A percentile compares a stretch with the other conserved stretches of the same genome.
These are phyloP conservation scores for Rhodotorula kratochvilovae DNA, from an alignment of 768 basidiomycete species.

Conservation along the genomic window DNA sequence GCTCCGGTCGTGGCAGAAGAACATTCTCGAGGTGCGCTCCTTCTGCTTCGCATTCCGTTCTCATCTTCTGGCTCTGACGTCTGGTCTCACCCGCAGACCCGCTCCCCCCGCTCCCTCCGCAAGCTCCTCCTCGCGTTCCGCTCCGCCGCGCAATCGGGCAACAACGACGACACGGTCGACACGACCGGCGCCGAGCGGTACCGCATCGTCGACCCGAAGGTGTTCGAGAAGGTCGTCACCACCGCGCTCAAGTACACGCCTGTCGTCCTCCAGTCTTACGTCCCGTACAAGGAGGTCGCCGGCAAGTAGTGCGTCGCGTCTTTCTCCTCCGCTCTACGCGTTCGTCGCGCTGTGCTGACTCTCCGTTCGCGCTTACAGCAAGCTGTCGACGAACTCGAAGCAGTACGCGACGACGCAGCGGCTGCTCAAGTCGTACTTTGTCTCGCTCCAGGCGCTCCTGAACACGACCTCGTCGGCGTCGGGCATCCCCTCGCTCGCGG, in stretches of 20 bases:
- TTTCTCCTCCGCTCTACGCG: background rate
- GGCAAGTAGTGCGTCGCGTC: conserved; percentile 70
- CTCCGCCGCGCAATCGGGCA: conserved; percentile 82
- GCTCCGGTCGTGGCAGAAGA: conserved; percentile 79
- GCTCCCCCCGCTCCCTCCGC: conserved; percentile 74
- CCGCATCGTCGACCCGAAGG: conserved; percentile 75
- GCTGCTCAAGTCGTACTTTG: conserved; percentile 80
- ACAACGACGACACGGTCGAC: conserved; percentile 64
- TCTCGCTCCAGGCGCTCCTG: conserved; percentile 74
- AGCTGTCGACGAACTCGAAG: conserved; percentile 70
- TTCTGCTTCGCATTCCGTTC: background rate
- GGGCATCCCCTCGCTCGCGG: conserved; percentile 56
- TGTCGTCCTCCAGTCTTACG: conserved; percentile 75
- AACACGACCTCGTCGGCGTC: conserved; percentile 58
- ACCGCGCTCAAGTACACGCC: conserved; percentile 87
- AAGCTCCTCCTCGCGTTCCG: conserved; percentile 86
- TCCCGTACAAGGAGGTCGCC: conserved; percentile 76
- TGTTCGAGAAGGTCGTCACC: conserved; percentile 88
- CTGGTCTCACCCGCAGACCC: conserved; percentile 56
- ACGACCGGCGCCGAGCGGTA: conserved; percentile 55
- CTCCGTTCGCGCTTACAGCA: conserved; percentile 54
- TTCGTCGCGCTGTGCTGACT: background rate
- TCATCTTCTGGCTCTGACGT: background rate
- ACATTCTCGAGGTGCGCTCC: conserved; percentile 67
- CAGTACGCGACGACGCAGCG: conserved; percentile 83